These are phyloP conservation scores for Eucalyptus polyanthemos DNA, from an alignment of 345 rosid genomes.

Conservation along the genomic window DNA sequence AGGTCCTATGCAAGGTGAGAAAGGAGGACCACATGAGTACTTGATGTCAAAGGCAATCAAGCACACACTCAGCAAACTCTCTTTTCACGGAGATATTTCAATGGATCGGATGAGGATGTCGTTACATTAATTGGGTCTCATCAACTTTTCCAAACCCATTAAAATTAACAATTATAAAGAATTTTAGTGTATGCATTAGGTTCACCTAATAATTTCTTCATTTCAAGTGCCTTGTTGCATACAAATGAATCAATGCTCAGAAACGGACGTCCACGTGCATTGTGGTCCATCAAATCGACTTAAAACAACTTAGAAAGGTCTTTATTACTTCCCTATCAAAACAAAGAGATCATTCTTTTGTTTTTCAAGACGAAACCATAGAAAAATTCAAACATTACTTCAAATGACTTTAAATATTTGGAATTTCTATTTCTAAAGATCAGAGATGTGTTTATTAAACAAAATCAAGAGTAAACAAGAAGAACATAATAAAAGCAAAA, in stretches of 20 bases:
- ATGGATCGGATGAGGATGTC: not conserved
- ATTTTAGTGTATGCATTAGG: not conserved
- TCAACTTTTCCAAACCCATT: not conserved
- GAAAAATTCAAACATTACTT: too few relatives aligned
- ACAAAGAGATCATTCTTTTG: too few relatives aligned
- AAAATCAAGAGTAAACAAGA: too few relatives aligned
- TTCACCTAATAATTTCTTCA: not conserved
- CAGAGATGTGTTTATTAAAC: too few relatives aligned
- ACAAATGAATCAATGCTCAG: not conserved
- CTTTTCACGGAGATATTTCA: not conserved
- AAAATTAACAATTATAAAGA: not conserved
- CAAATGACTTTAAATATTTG: too few relatives aligned
- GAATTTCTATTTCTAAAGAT: too few relatives aligned
- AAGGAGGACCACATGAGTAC: not conserved
- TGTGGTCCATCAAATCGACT: too few relatives aligned
- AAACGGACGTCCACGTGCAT: too few relatives aligned
- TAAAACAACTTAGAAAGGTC: too few relatives aligned
- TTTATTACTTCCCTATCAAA: too few relatives aligned
- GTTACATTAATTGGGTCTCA: not conserved
- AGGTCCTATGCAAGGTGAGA: conserved; percentile 48
- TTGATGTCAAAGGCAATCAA: not conserved
- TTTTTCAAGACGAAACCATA: too few relatives aligned
- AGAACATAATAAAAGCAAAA: too few relatives aligned
- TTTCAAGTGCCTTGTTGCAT: not conserved
- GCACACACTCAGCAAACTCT: not conserved